These are phyloP conservation scores for Salix udensis DNA, from an alignment of 345 rosid species.

Conservation along the genomic window DNA sequence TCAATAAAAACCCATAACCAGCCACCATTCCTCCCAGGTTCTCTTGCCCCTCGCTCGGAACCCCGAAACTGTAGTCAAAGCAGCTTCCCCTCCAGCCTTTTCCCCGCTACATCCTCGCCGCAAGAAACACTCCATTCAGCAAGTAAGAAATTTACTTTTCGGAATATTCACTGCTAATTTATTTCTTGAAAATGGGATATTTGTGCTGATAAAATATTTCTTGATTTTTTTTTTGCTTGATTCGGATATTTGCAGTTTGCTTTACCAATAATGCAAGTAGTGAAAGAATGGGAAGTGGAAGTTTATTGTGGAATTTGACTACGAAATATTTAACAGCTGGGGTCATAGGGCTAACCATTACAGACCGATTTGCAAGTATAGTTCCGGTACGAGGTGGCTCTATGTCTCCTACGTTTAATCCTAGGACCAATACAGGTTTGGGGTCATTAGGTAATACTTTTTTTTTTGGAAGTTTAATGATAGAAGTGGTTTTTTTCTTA, in stretches of 20 bases:
- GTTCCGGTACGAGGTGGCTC: slow-evolving; percentile 61
- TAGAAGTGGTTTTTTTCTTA: not conserved
- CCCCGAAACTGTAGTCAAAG: too few relatives aligned
- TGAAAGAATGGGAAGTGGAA: slow-evolving; percentile 19
- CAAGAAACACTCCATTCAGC: too few relatives aligned
- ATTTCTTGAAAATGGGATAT: too few relatives aligned
- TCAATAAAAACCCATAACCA: not conserved
- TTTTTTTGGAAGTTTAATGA: not conserved
- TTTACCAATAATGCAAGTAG: slow-evolving; percentile 16
- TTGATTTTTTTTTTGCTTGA: not conserved
- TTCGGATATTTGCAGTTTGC: slow-evolving; percentile 36
- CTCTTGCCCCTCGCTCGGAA: too few relatives aligned
- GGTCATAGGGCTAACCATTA: slow-evolving; percentile 54
- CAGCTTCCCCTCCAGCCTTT: too few relatives aligned
- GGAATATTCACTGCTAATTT: too few relatives aligned
- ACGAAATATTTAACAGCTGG: slow-evolving; percentile 57
- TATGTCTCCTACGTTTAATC: slow-evolving; percentile 80
- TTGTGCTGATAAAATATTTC: not conserved
- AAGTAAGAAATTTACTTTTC: too few relatives aligned
- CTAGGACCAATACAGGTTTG: slow-evolving; percentile 28
- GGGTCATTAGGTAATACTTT: slow-evolving; percentile 26
- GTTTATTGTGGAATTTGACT: slow-evolving; percentile 42
- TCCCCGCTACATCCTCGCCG: too few relatives aligned
- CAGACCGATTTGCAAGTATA: slow-evolving; percentile 61
- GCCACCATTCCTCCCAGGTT: not conserved